These are phyloP conservation scores for Epipyxis sp. DNA, from an alignment of 108 stramenopile species.

Conservation along the genomic window DNA sequence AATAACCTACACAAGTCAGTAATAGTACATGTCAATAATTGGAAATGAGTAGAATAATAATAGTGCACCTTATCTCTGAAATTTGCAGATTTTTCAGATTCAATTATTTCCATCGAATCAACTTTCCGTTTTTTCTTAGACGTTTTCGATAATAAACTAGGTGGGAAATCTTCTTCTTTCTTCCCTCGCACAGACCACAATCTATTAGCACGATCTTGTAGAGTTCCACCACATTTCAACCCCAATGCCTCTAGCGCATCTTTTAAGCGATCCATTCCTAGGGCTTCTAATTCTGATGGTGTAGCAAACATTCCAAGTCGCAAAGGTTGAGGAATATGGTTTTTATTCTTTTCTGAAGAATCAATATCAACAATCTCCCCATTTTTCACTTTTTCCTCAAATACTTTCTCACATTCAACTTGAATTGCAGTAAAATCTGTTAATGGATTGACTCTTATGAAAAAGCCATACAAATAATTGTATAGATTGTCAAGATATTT, in stretches of 20 bases:
- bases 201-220: slow-evolving; percentile 76
- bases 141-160: slow-evolving; percentile 53
- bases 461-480: slow-evolving; percentile 32
- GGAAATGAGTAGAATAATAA: background rate
- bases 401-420: slow-evolving; percentile 4
- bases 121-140: background rate
- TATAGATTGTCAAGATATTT: slow-evolving; percentile 32
- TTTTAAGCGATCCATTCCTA: slow-evolving; percentile 78
- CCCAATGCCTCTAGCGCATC: slow-evolving; percentile 76
- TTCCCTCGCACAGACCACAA: slow-evolving; percentile 82
- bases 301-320: slow-evolving; percentile 37
- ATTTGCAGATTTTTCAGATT: background rate
- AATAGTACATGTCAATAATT: no score
- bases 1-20: slow-evolving; percentile 67
- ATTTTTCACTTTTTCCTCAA: slow-evolving; percentile 24
- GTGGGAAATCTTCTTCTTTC: slow-evolving; percentile 64
- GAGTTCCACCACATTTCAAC: slow-evolving; percentile 90
- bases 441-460: slow-evolving; percentile 33
- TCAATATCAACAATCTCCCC: slow-evolving; percentile 16
- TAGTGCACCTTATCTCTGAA: background rate
- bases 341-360: background rate
- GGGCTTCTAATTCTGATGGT: slow-evolving; percentile 45
- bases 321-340: background rate
- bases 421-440: slow-evolving; percentile 24
- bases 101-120: no score